Evolutionary conservation across 768 basidiomycete genomes (phyloP), one percentile per base, ranked within the genome.

Genomic region (Rhodotorula kratochvilovae): DNA sequence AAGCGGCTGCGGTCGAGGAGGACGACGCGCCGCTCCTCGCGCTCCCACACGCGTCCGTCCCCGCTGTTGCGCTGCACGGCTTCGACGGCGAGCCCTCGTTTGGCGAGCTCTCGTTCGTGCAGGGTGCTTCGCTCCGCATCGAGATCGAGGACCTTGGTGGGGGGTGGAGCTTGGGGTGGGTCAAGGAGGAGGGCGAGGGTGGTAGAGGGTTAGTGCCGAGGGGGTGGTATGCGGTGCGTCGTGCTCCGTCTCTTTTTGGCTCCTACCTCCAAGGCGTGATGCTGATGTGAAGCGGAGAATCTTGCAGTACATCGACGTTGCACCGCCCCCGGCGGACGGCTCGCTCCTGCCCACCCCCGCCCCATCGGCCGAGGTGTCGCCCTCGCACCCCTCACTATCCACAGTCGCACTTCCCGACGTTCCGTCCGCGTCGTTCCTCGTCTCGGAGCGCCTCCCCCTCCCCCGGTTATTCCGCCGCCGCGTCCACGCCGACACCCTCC

Each of bases 111-210:
- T 55, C 64, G 0, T 75, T 75, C n/a, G 21, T 3, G 1, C 25
- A 39, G 19, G 66, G 68, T 0, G 50, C 8, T 7, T 42, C 33
- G 42, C 29, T 75, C 6, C n/a, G 58, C 13, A 57, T 75, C 43
- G 74, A 75, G 35, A 25, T 72, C 0, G 74, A 71, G 48, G 68
- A 75, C 23, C 31, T 75, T 0, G 74, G 74, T 2, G 74, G 70
- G 0, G 68, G 67, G 2, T 75, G 74, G 74, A 75, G 74, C 45
- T 43, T 75, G 31, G 74, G 74, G 2, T 75, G 21, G 11, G 3
- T 55, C 1, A 48, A 55, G 48, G 51, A n/a, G 5, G 45, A 33
- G 19, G 74, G 74, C 2, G 70, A 72, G 29, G 55, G 33, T 6
- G 70, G 59, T 33, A 58, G 74, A 29, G 74, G 74, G 5, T 33